phyloP scores from a whole-genome alignment of 306 rosid genomes.

The Ammopiptanthus mongolicus region DNA sequence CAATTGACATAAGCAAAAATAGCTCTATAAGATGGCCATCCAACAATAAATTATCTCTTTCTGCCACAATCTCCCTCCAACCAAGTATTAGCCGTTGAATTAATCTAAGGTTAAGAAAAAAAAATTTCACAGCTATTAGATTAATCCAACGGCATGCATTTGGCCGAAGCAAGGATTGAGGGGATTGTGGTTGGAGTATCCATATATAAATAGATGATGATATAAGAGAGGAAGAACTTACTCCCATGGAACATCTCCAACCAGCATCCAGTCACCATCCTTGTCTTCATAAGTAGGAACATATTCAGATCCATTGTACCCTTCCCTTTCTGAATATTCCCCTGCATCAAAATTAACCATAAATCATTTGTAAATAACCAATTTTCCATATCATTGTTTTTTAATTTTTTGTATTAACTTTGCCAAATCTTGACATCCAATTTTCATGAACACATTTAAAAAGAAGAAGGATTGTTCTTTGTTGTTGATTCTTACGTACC shows the following conservation, averaged over 20 bases:
- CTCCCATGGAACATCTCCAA: conserved; percentile 96
- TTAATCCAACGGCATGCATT: no score
- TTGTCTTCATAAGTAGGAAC: conserved; percentile 83
- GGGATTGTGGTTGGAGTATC: no score
- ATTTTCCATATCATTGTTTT: not conserved
- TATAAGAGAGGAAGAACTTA: conserved; percentile 29
- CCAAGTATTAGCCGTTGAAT: no score
- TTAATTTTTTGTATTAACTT: not conserved
- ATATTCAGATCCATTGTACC: conserved; percentile 57
- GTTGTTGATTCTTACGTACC: conserved; percentile 40
- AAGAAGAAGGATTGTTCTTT: not conserved
- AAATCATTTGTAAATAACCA: not conserved
- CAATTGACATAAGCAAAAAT: not conserved
- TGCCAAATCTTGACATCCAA: not conserved
- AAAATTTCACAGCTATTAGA: no score
- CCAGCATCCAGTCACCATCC: conserved; percentile 95
- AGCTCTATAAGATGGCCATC: not conserved
- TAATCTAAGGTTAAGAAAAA: no score
- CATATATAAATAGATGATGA: no score
- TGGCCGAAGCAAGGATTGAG: no score
- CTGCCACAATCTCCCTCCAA: no score
- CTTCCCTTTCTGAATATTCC: conserved; percentile 68
- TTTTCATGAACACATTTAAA: not conserved
- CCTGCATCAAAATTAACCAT: conserved; percentile 30
- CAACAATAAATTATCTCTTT: not conserved